These are phyloP conservation scores for Irpex rosettiformis DNA, from an alignment of 1,284 basidiomycete genomes.

Conservation along the genomic window DNA sequence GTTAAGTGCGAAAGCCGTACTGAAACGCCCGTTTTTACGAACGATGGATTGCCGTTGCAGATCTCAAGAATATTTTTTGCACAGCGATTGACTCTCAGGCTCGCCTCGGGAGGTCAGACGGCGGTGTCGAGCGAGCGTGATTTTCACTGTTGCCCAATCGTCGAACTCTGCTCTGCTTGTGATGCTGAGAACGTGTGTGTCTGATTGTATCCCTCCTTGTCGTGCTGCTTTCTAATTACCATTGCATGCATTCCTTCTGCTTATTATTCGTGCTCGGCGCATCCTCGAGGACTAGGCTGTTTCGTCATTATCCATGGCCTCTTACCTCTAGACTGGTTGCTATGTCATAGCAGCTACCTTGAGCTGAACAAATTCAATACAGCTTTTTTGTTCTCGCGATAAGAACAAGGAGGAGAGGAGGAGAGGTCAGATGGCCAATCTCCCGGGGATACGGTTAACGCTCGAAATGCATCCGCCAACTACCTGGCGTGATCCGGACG, in stretches of 20 bases:
- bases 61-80: background rate
- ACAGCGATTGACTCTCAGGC: background rate
- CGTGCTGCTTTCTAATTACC: background rate
- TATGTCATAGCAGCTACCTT: background rate
- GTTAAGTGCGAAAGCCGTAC: too few species aligned
- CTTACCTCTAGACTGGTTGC: background rate
- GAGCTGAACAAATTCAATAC: background rate
- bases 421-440: background rate
- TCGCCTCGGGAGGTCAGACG: background rate
- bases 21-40: too few species aligned
- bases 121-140: background rate
- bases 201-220: background rate
- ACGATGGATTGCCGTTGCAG: background rate
- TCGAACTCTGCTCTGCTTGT: background rate
- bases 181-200: background rate
- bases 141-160: background rate
- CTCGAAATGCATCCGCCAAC: background rate
- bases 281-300: background rate
- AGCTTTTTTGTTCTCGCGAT: background rate
- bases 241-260: background rate
- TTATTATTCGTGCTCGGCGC: background rate
- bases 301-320: background rate
- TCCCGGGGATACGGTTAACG: background rate
- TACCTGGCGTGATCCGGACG: background rate
- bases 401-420: background rate